A percentile compares a stretch with the other conserved stretches of the same genome.
Evolutionary conservation across 75 land plant species (phyloP).

Genomic region (Pinus taeda): DNA sequence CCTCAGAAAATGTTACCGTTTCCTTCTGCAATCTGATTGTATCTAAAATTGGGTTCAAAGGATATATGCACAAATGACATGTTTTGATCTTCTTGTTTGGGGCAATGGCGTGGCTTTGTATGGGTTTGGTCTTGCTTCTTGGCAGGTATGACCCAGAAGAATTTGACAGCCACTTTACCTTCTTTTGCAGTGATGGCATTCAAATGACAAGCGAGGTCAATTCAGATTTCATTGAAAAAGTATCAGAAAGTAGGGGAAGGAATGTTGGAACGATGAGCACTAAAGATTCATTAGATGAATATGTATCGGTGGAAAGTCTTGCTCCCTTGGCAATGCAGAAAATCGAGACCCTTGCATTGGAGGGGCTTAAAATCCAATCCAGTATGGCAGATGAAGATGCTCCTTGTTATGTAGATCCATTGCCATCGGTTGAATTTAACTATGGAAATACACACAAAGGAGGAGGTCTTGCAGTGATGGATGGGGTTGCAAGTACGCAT

Average conservation of each 20-base stretch:
- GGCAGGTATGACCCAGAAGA: conserved; percentile 5
- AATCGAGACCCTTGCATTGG: conserved; percentile 23
- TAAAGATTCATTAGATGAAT: conserved; percentile 8
- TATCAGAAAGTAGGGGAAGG: neutral
- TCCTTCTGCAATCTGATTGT: too few relatives aligned
- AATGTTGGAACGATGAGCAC: neutral
- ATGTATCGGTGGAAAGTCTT: conserved; percentile 22
- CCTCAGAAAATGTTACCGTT: too few relatives aligned
- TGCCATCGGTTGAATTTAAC: conserved; percentile 4
- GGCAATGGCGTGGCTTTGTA: neutral
- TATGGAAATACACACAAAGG: conserved; percentile 3
- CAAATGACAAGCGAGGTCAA: neutral
- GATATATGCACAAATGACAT: neutral
- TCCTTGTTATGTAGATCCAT: conserved; percentile 14
- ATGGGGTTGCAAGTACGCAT: conserved; percentile 6
- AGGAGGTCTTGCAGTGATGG: conserved; percentile 1
- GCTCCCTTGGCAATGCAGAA: conserved; percentile 29
- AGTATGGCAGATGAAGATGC: conserved; percentile 26
- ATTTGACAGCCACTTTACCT: neutral
- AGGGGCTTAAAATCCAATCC: conserved; percentile 28
- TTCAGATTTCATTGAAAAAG: neutral
- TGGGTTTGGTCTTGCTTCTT: neutral
- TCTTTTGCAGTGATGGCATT: neutral
- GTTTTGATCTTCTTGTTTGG: neutral
- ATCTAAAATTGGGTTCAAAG: too few relatives aligned